phyloP scores from a whole-genome alignment of 352 stramenopile species.

The Globisporangium spiculum region DNA sequence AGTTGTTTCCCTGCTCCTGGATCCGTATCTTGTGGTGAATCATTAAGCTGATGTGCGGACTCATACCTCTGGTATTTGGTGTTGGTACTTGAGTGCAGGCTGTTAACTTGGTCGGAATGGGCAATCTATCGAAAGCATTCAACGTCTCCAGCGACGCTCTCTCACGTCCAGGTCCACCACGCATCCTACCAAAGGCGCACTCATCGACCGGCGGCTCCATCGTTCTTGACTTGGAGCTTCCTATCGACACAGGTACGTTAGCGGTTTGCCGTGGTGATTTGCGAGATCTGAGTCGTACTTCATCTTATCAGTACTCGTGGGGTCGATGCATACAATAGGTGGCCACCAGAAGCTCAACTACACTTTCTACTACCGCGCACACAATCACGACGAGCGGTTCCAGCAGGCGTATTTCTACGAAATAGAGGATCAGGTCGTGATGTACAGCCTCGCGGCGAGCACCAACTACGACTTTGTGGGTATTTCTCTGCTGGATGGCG shows the following conservation, averaged over 20 bases:
- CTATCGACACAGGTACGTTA: conserved; percentile 39
- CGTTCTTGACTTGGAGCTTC: conserved; percentile 28
- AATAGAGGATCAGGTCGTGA: conserved; percentile 6
- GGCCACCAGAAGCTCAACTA: conserved; percentile 31
- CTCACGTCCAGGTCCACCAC: conserved; percentile 42
- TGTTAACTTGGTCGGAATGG: conserved; percentile 39
- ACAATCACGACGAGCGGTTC: conserved; percentile 21
- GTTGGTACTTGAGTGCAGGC: conserved; percentile 18
- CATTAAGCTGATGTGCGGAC: background rate
- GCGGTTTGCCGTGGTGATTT: background rate
- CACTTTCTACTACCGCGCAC: conserved; percentile 33
- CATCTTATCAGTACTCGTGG: background rate
- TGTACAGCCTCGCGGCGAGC: conserved; percentile 36
- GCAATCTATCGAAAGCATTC: conserved; percentile 30
- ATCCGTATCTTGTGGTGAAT: background rate
- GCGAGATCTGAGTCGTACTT: background rate
- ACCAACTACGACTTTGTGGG: conserved; percentile 57
- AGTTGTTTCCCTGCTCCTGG: background rate
- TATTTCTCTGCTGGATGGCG: conserved; percentile 23
- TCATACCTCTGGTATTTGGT: background rate
- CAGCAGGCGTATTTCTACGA: conserved; percentile 23
- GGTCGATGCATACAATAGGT: conserved; percentile 16
- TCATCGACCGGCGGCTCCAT: conserved; percentile 38
- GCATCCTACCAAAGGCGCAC: conserved; percentile 16
- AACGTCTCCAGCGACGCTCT: conserved; percentile 28